Conservation (phyloP, 176 grass and related monocot species). For the Tillandsia leiboldiana region DNA sequence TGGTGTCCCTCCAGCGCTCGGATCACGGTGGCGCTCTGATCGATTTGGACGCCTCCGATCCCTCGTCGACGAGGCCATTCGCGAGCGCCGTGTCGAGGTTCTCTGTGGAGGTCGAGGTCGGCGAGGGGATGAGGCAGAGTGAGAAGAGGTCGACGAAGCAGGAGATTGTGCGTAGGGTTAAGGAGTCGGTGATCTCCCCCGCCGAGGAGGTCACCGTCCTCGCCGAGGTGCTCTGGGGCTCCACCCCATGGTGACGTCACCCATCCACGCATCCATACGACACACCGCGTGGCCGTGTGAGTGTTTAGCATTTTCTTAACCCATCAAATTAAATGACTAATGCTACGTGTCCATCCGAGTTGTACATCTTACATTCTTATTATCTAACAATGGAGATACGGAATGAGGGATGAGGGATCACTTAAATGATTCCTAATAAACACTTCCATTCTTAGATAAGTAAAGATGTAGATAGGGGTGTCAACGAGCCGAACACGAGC, state of each 20-base stretch:
- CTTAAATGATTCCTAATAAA: no score
- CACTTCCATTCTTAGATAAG: no score
- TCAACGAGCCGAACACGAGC: no score
- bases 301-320: no score
- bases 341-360: no score
- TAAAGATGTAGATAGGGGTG: no score
- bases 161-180: conserved; percentile 56
- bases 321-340: no score
- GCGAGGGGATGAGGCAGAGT: conserved; percentile 43
- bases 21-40: conserved; percentile 30
- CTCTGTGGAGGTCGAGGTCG: conserved; percentile 77
- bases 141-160: conserved; percentile 58
- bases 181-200: conserved; percentile 44
- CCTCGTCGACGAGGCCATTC: conserved; percentile 28
- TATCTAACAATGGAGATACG: no score
- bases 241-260: conserved; percentile 32
- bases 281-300: no score
- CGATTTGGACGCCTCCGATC: conserved; percentile 19
- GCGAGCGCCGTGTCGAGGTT: conserved; percentile 63
- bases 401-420: no score
- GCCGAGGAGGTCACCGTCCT: conserved; percentile 53
- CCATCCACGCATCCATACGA: no score
- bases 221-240: conserved; percentile 73
- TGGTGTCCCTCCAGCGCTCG: conserved; percentile 64
- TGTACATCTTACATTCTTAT: no score